Conservation (phyloP, 768 basidiomycete species). For the Crucibulum laeve region DNA sequence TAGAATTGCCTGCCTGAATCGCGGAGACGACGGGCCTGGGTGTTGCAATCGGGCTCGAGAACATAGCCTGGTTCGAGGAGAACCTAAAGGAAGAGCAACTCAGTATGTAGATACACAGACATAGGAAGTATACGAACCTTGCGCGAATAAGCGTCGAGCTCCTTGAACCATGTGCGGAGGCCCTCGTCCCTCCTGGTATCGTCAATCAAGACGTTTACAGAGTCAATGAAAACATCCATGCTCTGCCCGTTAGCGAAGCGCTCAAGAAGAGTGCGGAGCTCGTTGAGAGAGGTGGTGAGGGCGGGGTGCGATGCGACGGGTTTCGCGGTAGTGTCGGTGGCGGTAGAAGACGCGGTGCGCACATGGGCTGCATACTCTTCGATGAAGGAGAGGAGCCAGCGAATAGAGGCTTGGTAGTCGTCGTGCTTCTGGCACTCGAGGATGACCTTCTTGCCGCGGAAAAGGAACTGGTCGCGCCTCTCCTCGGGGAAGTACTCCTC, state of each 20-base stretch:
- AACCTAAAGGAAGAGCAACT: conserved; percentile 30
- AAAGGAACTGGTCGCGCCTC: conserved; percentile 89
- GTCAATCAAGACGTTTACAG: conserved; percentile 66
- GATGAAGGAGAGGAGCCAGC: conserved; percentile 65
- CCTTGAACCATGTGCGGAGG: conserved; percentile 69
- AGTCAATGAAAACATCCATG: conserved; percentile 64
- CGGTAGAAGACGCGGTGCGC: conserved; percentile 14
- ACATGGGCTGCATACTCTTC: conserved; percentile 61
- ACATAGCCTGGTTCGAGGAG: conserved; percentile 84
- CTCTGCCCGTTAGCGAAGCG: conserved; percentile 80
- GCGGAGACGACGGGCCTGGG: conserved; percentile 55
- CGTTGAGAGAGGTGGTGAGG: conserved; percentile 50
- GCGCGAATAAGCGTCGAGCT: conserved; percentile 59
- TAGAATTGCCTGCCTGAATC: conserved; percentile 79
- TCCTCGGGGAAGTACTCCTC: conserved; percentile 91
- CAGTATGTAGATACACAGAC: not conserved
- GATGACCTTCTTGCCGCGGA: conserved; percentile 88
- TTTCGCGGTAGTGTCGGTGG: not conserved
- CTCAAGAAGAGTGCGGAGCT: conserved; percentile 81
- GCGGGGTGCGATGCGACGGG: conserved; percentile 38
- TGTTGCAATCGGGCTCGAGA: conserved; percentile 71
- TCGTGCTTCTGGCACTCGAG: conserved; percentile 91
- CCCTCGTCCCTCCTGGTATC: conserved; percentile 74
- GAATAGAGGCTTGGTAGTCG: conserved; percentile 79
- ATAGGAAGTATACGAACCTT: conserved; percentile 36